phyloP scores from a whole-genome alignment of 148 eudicot species.

The Persicaria maculosa region DNA sequence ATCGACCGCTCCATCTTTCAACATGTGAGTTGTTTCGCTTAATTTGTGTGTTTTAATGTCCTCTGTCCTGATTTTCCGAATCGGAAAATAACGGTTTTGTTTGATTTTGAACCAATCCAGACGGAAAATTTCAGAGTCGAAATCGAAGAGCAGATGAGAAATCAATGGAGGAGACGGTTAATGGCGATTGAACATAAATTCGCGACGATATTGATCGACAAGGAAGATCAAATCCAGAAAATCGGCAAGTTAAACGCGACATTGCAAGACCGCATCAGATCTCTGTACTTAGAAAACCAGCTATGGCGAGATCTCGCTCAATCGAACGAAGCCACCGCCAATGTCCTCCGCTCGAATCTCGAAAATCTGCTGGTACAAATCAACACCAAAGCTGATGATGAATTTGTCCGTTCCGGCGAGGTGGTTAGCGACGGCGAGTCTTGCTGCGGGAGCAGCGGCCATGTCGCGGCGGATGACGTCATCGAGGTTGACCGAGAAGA shows the following conservation, averaged over 20 bases:
- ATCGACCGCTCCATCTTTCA: constrained; percentile 47
- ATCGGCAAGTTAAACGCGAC: constrained; percentile 46
- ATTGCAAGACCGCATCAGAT: constrained; percentile 50
- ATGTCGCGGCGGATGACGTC: neutral
- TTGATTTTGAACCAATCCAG: constrained; percentile 21
- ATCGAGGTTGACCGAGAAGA: neutral
- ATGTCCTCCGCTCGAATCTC: constrained; percentile 44
- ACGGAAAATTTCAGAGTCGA: constrained; percentile 48
- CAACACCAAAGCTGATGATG: constrained; percentile 11
- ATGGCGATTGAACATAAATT: constrained; percentile 38
- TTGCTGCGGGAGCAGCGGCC: constrained; percentile 60
- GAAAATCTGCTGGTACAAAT: constrained; percentile 49
- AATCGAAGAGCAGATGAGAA: constrained; percentile 40
- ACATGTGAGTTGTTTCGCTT: constrained; percentile 36
- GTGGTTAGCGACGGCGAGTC: constrained; percentile 49
- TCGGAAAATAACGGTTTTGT: neutral
- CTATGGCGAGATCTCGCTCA: constrained; percentile 83
- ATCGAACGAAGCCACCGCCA: constrained; percentile 74
- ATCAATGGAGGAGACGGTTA: constrained; percentile 29
- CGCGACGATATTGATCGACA: constrained; percentile 36
- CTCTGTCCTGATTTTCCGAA: neutral
- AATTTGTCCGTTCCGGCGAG: neutral
- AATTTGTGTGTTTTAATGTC: too few species aligned
- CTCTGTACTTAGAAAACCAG: constrained; percentile 56
- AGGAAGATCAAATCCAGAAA: constrained; percentile 51